Evolutionary conservation across 2,329 filamentous ascomycete species (phyloP), one percentile per base, ranked within the genome.

Genomic region (Cordyceps cateniannulata): DNA sequence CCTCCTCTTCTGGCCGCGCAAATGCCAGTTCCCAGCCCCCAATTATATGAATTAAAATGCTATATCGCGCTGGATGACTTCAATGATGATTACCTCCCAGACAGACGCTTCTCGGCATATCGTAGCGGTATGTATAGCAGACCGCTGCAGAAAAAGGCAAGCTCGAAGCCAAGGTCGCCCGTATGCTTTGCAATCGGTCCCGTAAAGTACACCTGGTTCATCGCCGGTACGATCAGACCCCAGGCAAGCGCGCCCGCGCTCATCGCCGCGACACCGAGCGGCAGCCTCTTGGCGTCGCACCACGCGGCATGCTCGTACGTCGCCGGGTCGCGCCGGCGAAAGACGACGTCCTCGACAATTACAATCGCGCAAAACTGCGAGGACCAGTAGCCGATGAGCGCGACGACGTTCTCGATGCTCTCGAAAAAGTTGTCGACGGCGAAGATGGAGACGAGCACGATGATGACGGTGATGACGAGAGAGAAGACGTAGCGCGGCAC

Each of bases 141-240:
- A 1, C 70, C 76, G 14, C 79, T 80, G 60, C 83, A 68, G 29
- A 77, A 76, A 66, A 87, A 81, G 0, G 85, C 85, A 69, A 85
- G 72, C 73, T 88, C 85, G 61, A 88, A 87, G 0, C 85, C 86
- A 68, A 88, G 82, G 64, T 88, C 85, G 0, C 85, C 85, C 12
- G 84, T 85, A 40, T 66, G 79, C 70, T 77, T 71, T 0, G 84
- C 85, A 65, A 87, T 81, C 0, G 84, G 84, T 0, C 85, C 85
- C 9, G 77, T 81, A 67, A 79, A 87, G 84, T 84, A 87, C 4
- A 78, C 80, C 70, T 85, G 81, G 10, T 76, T 77, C 79, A 87
- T 86, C 35, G 79, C 81, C 0, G 85, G 84, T 7, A 87, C 74
- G 2, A 86, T 77, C 9, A 86, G 68, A 1, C 70, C 79, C 61